These are phyloP conservation scores for Cladobotryum mycophilum DNA, from an alignment of 2,329 filamentous ascomycete genomes.

Conservation along the genomic window DNA sequence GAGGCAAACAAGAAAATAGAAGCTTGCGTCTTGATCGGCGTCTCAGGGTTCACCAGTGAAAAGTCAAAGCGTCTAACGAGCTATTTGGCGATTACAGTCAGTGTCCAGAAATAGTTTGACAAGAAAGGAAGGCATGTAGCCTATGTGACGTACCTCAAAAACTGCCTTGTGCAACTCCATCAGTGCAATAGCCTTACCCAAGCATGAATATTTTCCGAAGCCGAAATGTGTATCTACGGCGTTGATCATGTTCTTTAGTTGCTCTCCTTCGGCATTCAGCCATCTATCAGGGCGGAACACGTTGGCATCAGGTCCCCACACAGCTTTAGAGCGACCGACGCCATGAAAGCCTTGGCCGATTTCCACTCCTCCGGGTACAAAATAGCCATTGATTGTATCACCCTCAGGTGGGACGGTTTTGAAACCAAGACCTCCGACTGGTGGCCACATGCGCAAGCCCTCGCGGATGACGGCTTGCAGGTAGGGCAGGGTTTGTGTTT, in stretches of 20 bases:
- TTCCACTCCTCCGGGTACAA: constrained; percentile 45
- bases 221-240: constrained; percentile 40
- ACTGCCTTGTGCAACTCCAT: constrained; percentile 44
- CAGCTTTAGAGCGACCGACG: constrained; percentile 39
- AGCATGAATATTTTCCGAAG: constrained; percentile 37
- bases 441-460: constrained; percentile 49
- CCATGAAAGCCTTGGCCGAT: constrained; percentile 51
- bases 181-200: constrained; percentile 41
- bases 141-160: constrained; percentile 34
- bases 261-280: constrained; percentile 33
- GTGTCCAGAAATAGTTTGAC: not conserved
- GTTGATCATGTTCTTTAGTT: constrained; percentile 28
- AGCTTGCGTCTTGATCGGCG: constrained; percentile 26
- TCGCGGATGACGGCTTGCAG: constrained; percentile 53
- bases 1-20: constrained; percentile 30
- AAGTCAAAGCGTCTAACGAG: constrained; percentile 29
- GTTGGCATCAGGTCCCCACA: constrained; percentile 48
- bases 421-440: constrained; percentile 47
- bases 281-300: constrained; percentile 49
- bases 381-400: constrained; percentile 43
- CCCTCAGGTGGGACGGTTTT: constrained; percentile 47
- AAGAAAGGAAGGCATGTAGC: not conserved
- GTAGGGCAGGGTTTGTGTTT: constrained; percentile 45
- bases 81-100: constrained; percentile 13
- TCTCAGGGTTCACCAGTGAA: constrained; percentile 26